Conservation (phyloP, 257 asterid species). For the Paulownia fortunei region DNA sequence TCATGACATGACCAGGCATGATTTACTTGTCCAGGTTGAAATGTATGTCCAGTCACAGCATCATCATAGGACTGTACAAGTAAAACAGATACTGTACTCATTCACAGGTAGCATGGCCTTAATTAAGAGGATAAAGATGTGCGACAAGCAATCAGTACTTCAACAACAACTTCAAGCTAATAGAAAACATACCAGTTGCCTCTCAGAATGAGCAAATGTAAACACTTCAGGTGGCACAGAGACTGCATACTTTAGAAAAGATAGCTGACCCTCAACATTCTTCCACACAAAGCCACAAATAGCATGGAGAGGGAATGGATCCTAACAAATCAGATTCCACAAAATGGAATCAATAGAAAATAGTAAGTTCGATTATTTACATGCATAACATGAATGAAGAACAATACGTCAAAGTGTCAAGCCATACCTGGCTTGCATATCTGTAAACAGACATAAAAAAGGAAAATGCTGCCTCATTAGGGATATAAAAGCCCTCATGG, state of each 20-base stretch:
- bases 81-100: slow-evolving; percentile 17
- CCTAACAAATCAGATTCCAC: slow-evolving; percentile 48
- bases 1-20: slow-evolving; percentile 87
- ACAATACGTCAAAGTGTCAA: not conserved
- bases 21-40: slow-evolving; percentile 61
- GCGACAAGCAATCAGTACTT: slow-evolving; percentile 8
- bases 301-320: slow-evolving; percentile 89
- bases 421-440: slow-evolving; percentile 79
- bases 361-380: not conserved
- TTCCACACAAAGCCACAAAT: slow-evolving; percentile 92
- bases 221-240: slow-evolving; percentile 81
- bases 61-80: slow-evolving; percentile 64
- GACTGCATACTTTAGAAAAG: slow-evolving; percentile 86
- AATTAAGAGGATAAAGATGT: not conserved
- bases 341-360: not conserved
- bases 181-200: slow-evolving; percentile 70
- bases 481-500: slow-evolving; percentile 86
- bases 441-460: slow-evolving; percentile 81
- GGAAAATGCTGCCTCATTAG: slow-evolving; percentile 78
- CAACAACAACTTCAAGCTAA: not conserved
- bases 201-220: slow-evolving; percentile 80
- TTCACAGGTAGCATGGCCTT: slow-evolving; percentile 1
- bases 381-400: slow-evolving; percentile 1
- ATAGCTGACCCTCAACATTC: slow-evolving; percentile 95
- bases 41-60: slow-evolving; percentile 57